Base-by-base conservation (phyloP, 768 basidiomycete species). In the Termitomyces sp. region DNA sequence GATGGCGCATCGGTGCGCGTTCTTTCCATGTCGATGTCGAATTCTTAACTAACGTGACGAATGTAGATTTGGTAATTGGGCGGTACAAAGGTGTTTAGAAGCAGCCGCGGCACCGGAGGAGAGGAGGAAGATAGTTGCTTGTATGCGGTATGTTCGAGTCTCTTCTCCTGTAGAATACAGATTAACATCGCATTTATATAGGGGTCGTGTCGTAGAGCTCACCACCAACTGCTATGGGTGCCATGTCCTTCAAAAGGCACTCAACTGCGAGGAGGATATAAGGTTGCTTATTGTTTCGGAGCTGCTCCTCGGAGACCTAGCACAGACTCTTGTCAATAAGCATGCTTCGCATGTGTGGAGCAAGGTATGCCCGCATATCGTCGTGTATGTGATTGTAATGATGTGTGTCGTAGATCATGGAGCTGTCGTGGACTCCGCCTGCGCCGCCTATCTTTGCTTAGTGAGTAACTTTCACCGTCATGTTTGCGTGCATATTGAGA, bases 261-360 rank as follows among this genome's bases (percentile, higher is more conserved):
- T 93, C 32, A 91, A 94, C 63, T 94, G 91, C 64, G 91, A 94
- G 60, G 91, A 94, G 68, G 91, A 93, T 53, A 85, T 92, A 39
- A 79, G 89, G 32, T 70, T 92, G 32, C 69, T 91, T 54, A 91
- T 94, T 54, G 91, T 94, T 20, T 88, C 88, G 3, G 91, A 94
- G 66, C 79, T 94, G 39, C 80, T 94, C 41, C 78, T 87, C 20
- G 88, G 89, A 2, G 91, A 94, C 65, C 91, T 91, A 7, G 89
- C 89, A 0, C 82, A 89, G 66, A 94, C 91, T 5, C 76, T 94
- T 27, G 87, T 93, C 7, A 93, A 93, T 69, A 94, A 94, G 67
- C 91, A 94, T 66, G 90, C 91, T 1, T 91, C 89, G 45, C 91
- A 94, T 66, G 91, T 94, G 31, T 94, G 91, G 91, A 91, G 89